Base-by-base conservation (phyloP, 352 stramenopile species). In the Phytophthora nicotianae region DNA sequence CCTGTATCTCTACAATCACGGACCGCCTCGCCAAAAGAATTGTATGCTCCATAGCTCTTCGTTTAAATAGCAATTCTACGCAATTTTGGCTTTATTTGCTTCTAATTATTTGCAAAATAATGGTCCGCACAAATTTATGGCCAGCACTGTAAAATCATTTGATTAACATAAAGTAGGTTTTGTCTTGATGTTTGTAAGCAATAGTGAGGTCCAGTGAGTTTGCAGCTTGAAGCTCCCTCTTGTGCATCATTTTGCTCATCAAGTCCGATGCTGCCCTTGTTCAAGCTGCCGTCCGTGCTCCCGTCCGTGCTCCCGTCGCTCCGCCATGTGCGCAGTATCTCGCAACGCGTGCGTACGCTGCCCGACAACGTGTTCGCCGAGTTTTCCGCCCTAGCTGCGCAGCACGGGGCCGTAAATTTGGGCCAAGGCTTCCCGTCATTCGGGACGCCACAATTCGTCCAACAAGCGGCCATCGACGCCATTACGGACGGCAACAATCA, bases 391-490 rank as follows among this genome's bases (percentile, higher is more conserved):
- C 75, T 98, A 9, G 89, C 93, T 2, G 68, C 73, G 11, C 56
- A 94, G 64, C 77, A 96, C 47, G 72, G 80, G 11, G 83, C 91
- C 5, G 89, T 98, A 41, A 99, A 99, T 72, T 79, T 99, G 40
- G 97, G 95, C 6, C 96, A 99, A 76, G 96, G 96, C 50, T 99
- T 99, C 81, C 97, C 97, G 19, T 94, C 96, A 68, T 99, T 97
- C 83, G 69, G 89, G 20, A 98, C 93, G 11, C 95, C 87, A 4
- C 80, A 83, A 16, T 98, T 98, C 56, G 81, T 96, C 33, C 97
- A 97, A 71, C 63, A 93, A 59, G 84, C 89, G 17, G 82, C 91
- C 2, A 83, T 96, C 29, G 80, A 93, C 45, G 90, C 88, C 41
- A 95, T 97, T 57, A 70, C 67, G 4, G 69, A 37, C 37, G 77